These are phyloP conservation scores for Trametes hirsuta DNA, from an alignment of 1,284 basidiomycete genomes.

Conservation along the genomic window DNA sequence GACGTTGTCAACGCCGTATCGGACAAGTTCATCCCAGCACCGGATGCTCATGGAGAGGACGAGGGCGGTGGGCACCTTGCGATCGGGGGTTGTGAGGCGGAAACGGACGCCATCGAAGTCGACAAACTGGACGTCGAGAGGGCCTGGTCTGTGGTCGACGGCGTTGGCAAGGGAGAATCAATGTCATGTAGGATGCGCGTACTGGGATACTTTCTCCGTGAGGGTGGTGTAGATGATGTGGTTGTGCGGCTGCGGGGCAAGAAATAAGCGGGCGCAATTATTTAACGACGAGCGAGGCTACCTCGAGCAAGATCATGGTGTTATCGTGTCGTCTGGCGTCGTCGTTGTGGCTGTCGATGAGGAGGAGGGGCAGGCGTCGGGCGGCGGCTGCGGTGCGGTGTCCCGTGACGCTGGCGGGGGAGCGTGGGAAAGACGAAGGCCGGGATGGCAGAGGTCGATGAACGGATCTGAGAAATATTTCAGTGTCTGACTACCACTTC, in stretches of 20 bases:
- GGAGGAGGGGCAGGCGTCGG: conserved; percentile 1
- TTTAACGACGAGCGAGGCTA: conserved; percentile 33
- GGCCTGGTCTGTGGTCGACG: conserved; percentile 66
- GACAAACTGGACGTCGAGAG: conserved; percentile 94
- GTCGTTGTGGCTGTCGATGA: conserved; percentile 13
- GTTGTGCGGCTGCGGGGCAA: conserved; percentile 74
- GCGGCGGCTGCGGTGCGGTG: conserved; percentile 1
- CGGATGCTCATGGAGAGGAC: conserved; percentile 95
- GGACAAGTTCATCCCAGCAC: conserved; percentile 94
- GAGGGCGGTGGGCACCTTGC: conserved; percentile 67
- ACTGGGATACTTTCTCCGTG: conserved; percentile 90
- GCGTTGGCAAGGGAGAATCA: neutral
- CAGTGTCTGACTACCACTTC: conserved; percentile 15
- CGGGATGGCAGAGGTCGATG: conserved; percentile 2
- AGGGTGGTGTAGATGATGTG: conserved; percentile 93
- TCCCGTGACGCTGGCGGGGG: conserved; percentile 20
- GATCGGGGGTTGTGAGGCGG: conserved; percentile 86
- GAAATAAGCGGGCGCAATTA: neutral
- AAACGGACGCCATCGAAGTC: conserved; percentile 98
- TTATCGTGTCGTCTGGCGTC: neutral
- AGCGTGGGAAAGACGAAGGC: conserved; percentile 26
- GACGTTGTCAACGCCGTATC: conserved; percentile 85
- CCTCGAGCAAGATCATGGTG: conserved; percentile 75
- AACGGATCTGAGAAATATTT: conserved; percentile 27
- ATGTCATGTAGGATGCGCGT: conserved; percentile 22